Evolutionary conservation across 1,284 basidiomycete species (phyloP).

Genomic region (Clitocybe nebularis): DNA sequence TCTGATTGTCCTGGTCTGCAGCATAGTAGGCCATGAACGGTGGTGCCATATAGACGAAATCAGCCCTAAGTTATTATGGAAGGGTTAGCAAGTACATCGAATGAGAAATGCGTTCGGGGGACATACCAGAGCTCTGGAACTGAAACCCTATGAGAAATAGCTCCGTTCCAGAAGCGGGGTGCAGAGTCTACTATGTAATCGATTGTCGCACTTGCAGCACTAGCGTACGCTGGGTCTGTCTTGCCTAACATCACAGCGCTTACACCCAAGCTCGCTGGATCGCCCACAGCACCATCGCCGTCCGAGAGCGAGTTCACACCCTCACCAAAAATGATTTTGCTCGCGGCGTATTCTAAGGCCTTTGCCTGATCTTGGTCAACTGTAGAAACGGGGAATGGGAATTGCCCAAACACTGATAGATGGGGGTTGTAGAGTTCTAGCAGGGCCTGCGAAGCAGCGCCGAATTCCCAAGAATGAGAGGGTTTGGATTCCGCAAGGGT

Average conservation of each 20-base stretch:
- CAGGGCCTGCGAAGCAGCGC: slow-evolving; percentile 34
- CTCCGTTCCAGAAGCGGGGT: slow-evolving; percentile 44
- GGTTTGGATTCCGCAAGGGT: slow-evolving; percentile 30
- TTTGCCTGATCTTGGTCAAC: slow-evolving; percentile 18
- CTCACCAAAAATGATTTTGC: slow-evolving; percentile 30
- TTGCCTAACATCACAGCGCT: slow-evolving; percentile 37
- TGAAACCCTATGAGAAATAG: slow-evolving; percentile 46
- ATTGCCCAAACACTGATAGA: slow-evolving; percentile 32
- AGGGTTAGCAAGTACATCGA: neutral
- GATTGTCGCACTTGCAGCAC: slow-evolving; percentile 26
- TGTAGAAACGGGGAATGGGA: slow-evolving; percentile 30
- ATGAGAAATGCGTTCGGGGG: neutral
- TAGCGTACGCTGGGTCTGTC: slow-evolving; percentile 24
- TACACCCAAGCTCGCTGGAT: slow-evolving; percentile 41
- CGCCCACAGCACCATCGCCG: slow-evolving; percentile 36
- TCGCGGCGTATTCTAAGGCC: slow-evolving; percentile 30
- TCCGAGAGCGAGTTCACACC: slow-evolving; percentile 28
- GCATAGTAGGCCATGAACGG: slow-evolving; percentile 59
- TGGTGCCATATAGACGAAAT: slow-evolving; percentile 62
- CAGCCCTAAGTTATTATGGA: slow-evolving; percentile 44
- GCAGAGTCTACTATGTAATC: slow-evolving; percentile 35
- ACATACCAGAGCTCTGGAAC: slow-evolving; percentile 42
- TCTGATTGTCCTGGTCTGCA: slow-evolving; percentile 36
- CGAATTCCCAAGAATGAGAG: slow-evolving; percentile 43
- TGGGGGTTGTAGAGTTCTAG: slow-evolving; percentile 37